Base-by-base conservation (phyloP, 495 filamentous ascomycete genomes). In the Aspergillus kassunensis region DNA sequence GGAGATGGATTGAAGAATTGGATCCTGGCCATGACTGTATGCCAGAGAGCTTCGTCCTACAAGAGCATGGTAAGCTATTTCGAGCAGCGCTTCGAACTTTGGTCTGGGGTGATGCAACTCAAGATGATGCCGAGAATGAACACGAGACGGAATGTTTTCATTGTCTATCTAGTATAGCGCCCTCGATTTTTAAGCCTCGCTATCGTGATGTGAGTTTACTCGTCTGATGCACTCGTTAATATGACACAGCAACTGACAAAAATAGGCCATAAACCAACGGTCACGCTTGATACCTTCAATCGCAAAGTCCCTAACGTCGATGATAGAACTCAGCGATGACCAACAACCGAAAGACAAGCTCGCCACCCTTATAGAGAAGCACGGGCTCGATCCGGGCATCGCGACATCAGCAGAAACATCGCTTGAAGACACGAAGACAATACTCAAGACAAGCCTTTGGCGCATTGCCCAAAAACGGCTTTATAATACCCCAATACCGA, bases 251-350 rank as follows among this genome's bases (percentile, higher is more conserved):
- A 27, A 9, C 25, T 55, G 6, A 8, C 41, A 5, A 18, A 37
- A 4, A 20, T 39, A 76, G 75, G 68, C 68, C 16, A 66, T 76
- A 53, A 66, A 65, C 18, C 69, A 72, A 47, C 57, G 75, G 39
- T 64, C 63, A 6, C 50, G 51, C 2, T 59, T 73, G 6, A 64
- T 73, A 7, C 56, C 69, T 1, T 61, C 58, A 1, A 63, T 77
- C 39, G 58, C 65, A 1, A 72, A 67, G 49, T 66, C 71, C 0
- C 37, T 74, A 13, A 37, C 53, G 2, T 65, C 60, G 4, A 63
- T 76, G 49, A 43, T 72, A 13, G 49, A 56, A 15, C 47, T 47
- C 8, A 60, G 54, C n/a, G 34, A 46, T 0, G 56, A 62, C 23
- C 37, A 44, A 15, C 10, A 33, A 4, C 31, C 67, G 0, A 53